phyloP scores from a whole-genome alignment of 352 stramenopile species.

The Plasmopara halstedii region DNA sequence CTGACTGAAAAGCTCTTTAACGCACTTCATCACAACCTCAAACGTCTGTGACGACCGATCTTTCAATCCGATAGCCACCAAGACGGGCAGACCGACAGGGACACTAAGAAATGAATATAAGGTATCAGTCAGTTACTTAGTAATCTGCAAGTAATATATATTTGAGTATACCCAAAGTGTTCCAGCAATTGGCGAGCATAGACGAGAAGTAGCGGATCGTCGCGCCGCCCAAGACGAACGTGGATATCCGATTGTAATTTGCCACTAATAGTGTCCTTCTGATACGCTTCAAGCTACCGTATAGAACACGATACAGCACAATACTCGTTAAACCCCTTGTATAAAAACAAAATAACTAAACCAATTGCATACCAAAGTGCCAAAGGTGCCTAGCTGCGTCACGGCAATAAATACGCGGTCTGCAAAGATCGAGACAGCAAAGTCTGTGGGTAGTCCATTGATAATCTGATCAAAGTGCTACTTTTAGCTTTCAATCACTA shows the following conservation, averaged over 20 bases:
- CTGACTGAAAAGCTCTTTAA: constrained; percentile 39
- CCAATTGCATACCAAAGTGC: constrained; percentile 44
- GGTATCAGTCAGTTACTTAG: neutral
- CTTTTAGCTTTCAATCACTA: neutral
- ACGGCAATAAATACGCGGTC: constrained; percentile 80
- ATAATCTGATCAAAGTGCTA: constrained; percentile 38
- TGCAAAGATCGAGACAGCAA: constrained; percentile 68
- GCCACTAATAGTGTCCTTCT: constrained; percentile 72
- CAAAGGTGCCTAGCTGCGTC: constrained; percentile 76
- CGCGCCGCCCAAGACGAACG: constrained; percentile 60
- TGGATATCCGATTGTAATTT: constrained; percentile 75
- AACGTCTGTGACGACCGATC: constrained; percentile 70
- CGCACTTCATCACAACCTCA: constrained; percentile 60
- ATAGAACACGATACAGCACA: neutral
- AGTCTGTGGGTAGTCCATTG: constrained; percentile 58
- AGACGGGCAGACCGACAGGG: constrained; percentile 51
- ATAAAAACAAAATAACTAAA: neutral
- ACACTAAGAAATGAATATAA: constrained; percentile 23
- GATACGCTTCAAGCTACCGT: constrained; percentile 53
- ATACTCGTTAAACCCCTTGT: neutral
- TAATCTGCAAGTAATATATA: neutral
- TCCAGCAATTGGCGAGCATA: constrained; percentile 80
- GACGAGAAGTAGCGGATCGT: constrained; percentile 77
- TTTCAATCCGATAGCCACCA: constrained; percentile 70
- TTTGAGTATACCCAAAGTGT: constrained; percentile 61